phyloP scores from a whole-genome alignment of 2,329 filamentous ascomycete species.

The Nannizziopsis arthrosporioides region DNA sequence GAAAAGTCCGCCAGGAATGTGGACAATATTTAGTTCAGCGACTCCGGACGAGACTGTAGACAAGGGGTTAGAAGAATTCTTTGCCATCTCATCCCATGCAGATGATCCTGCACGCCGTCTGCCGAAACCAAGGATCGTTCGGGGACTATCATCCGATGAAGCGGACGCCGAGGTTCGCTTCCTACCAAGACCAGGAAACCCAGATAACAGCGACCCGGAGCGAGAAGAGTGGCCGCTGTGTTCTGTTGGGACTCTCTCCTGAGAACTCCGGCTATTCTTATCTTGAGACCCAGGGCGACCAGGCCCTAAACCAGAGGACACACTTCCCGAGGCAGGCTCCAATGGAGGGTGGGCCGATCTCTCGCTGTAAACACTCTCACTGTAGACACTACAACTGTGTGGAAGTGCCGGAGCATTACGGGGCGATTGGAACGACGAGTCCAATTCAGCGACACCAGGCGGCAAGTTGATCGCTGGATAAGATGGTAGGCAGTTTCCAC shows the following conservation, averaged over 20 bases:
- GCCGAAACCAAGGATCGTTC: background rate
- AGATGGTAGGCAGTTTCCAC: background rate
- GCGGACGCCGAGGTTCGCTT: constrained; percentile 1
- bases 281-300: background rate
- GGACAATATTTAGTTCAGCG: background rate
- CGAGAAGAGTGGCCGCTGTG: background rate
- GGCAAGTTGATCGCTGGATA: background rate
- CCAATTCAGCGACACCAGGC: constrained; percentile 1
- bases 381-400: constrained; percentile 4
- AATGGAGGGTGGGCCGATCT: background rate
- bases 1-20: constrained; percentile 13
- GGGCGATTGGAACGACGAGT: background rate
- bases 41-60: background rate
- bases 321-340: background rate
- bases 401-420: background rate
- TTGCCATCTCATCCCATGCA: background rate
- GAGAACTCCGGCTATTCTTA: background rate
- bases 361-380: constrained; percentile 10
- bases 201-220: constrained; percentile 5
- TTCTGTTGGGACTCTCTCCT: background rate
- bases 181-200: background rate
- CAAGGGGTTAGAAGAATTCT: background rate
- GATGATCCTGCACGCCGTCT: background rate
- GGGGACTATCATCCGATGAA: constrained; percentile 8
- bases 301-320: background rate